Conservation (phyloP, 768 basidiomycete genomes). For the Albatrellus ellisii region DNA sequence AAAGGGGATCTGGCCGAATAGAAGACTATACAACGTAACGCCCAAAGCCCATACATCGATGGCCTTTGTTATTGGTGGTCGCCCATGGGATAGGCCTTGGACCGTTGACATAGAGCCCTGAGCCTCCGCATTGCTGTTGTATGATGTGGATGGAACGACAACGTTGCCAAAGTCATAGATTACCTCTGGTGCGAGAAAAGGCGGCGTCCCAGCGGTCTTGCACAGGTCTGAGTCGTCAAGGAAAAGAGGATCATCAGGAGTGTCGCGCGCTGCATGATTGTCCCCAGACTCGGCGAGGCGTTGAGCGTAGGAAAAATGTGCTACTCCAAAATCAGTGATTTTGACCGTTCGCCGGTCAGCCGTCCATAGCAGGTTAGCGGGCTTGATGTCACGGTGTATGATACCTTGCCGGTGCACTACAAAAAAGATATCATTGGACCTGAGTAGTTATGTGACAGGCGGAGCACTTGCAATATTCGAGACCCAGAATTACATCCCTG, state of each 20-base stretch:
- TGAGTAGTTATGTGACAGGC: conserved; percentile 9
- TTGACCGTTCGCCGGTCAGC: conserved; percentile 82
- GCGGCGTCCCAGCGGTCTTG: conserved; percentile 88
- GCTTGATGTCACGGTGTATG: conserved; percentile 99
- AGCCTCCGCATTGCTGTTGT: conserved; percentile 5
- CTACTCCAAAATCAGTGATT: conserved; percentile 97
- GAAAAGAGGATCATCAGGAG: conserved; percentile 38
- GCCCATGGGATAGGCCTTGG: conserved; percentile 22
- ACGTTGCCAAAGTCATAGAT: conserved; percentile 42
- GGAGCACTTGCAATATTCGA: conserved; percentile 69
- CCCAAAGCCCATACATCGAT: conserved; percentile 99
- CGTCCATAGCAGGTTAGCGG: conserved; percentile 90
- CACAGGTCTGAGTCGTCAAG: conserved; percentile 79
- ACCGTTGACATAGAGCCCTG: conserved; percentile 18
- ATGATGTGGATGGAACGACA: conserved; percentile 13
- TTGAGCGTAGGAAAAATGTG: conserved; percentile 88
- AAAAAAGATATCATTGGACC: conserved; percentile 7
- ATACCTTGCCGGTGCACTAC: conserved; percentile 97
- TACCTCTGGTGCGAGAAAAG: conserved; percentile 94
- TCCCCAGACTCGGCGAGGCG: conserved; percentile 45
- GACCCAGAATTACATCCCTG: conserved; percentile 85
- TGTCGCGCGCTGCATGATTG: conserved; percentile 3
- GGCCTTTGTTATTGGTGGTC: conserved; percentile 68
- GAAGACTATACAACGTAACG: conserved; percentile 86
- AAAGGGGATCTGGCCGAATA: conserved; percentile 84